These are phyloP conservation scores for Nakaseomyces sp. DNA, from an alignment of 1,139 yeast species.

Conservation along the genomic window DNA sequence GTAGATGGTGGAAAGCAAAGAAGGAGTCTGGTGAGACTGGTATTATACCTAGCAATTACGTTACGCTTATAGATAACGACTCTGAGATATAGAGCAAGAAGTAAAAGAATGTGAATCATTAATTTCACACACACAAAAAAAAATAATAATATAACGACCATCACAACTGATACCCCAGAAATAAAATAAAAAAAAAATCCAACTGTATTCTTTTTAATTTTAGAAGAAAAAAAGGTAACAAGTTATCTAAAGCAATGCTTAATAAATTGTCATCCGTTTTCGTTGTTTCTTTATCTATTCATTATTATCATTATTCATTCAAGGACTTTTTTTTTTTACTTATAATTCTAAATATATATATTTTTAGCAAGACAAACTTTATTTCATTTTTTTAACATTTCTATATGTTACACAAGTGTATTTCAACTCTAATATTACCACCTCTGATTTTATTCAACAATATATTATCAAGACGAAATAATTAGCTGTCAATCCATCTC, in stretches of 20 bases:
- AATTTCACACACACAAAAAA: no score
- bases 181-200: background rate
- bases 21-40: constrained; percentile 88
- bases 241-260: no score
- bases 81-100: constrained; percentile 1
- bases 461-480: background rate
- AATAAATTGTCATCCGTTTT: background rate
- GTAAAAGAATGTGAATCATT: no score
- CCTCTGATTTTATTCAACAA: no score
- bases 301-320: background rate
- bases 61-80: constrained; percentile 46
- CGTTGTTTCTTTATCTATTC: background rate
- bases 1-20: constrained; percentile 98
- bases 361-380: background rate
- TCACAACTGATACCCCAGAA: background rate
- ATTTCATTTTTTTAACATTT: no score
- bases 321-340: background rate
- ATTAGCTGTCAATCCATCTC: background rate
- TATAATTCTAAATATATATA: no score
- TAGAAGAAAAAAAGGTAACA: background rate
- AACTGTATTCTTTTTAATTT: no score
- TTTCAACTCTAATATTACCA: no score
- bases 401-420: no score
- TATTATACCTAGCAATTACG: constrained; percentile 92
- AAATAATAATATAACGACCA: no score